A percentile compares a stretch with the other conserved stretches of the same genome.
Conservation (phyloP, 306 rosid genomes). For the Trifolium subterraneum region DNA sequence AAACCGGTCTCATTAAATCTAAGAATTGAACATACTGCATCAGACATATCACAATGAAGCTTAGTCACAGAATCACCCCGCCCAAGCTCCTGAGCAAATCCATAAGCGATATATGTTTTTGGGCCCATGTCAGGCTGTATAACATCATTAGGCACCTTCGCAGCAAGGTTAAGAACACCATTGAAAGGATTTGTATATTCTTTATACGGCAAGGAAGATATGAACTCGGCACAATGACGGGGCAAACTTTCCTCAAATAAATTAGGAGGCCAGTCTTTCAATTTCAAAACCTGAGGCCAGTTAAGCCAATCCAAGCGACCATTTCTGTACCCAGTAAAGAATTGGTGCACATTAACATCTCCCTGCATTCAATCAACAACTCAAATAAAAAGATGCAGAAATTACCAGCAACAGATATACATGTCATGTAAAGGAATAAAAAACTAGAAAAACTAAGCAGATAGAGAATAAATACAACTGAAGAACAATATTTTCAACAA, state of each 20-base stretch:
- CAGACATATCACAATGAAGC: slow-evolving; percentile 92
- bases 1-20: background rate
- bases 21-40: slow-evolving; percentile 69
- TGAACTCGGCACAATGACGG: slow-evolving; percentile 80
- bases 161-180: slow-evolving; percentile 66
- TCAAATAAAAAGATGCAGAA: slow-evolving; percentile 24
- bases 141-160: slow-evolving; percentile 33
- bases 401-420: background rate
- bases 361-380: slow-evolving; percentile 51
- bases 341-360: slow-evolving; percentile 76
- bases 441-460: slow-evolving; percentile 5
- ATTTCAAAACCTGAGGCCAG: slow-evolving; percentile 85
- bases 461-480: background rate
- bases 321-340: slow-evolving; percentile 70
- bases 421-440: background rate
- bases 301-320: slow-evolving; percentile 45
- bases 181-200: slow-evolving; percentile 68
- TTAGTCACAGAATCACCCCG: slow-evolving; percentile 93
- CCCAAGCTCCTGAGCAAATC: slow-evolving; percentile 80
- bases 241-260: slow-evolving; percentile 75
- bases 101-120: slow-evolving; percentile 88
- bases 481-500: background rate
- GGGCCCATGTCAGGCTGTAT: slow-evolving; percentile 90
- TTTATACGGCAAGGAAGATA: slow-evolving; percentile 71
- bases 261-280: slow-evolving; percentile 88